phyloP scores from a whole-genome alignment of 371 early-diverging fungal species.

The Rhizomucor miehei region DNA sequence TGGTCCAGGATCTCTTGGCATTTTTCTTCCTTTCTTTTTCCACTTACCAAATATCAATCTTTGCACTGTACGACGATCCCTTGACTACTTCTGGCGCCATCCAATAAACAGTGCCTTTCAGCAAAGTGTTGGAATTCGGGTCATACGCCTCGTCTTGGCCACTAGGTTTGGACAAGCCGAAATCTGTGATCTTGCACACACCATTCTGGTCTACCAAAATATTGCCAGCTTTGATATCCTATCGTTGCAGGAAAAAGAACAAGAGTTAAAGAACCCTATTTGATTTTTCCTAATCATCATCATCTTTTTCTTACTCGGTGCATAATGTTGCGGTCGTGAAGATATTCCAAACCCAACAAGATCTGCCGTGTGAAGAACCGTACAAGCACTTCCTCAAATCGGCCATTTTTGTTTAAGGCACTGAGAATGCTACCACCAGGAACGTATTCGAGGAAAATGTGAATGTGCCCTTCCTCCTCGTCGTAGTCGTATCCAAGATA shows the following conservation, averaged over 20 bases:
- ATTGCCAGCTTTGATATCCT: constrained; percentile 95
- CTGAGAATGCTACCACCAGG: constrained; percentile 94
- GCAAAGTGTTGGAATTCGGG: constrained; percentile 44
- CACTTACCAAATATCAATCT: constrained; percentile 73
- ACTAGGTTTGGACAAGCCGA: constrained; percentile 95
- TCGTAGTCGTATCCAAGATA: constrained; percentile 74
- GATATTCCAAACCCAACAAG: constrained; percentile 89
- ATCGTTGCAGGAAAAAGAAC: too few species aligned
- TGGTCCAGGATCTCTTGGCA: not conserved
- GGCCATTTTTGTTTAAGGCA: constrained; percentile 76
- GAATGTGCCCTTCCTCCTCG: constrained; percentile 66
- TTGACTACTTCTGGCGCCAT: constrained; percentile 87
- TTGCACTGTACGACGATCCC: constrained; percentile 61
- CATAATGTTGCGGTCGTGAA: constrained; percentile 92
- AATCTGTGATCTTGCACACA: constrained; percentile 96
- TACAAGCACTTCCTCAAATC: constrained; percentile 79
- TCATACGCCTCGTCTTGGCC: constrained; percentile 51
- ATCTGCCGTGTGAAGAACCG: constrained; percentile 88
- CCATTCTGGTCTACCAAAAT: constrained; percentile 89
- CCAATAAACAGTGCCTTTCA: constrained; percentile 63
- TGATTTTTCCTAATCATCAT: too few species aligned
- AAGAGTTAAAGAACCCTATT: too few species aligned
- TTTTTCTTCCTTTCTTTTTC: not conserved
- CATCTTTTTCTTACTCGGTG: constrained; percentile 66
- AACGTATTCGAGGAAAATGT: constrained; percentile 97